Evolutionary conservation across 305 asterid species (phyloP).

Genomic region (Vinca major): DNA sequence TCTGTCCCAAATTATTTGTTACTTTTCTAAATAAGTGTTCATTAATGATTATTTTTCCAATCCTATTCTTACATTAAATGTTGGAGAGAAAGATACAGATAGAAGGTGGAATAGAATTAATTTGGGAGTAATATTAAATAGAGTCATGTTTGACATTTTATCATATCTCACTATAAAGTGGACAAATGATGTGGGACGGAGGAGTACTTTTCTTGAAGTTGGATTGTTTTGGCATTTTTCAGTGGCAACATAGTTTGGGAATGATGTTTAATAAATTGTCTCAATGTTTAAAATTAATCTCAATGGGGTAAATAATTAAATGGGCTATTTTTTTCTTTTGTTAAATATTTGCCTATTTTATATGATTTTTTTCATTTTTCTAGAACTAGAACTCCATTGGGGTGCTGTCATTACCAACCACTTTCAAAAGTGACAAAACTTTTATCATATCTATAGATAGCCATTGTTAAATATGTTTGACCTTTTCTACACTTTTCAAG

Average conservation of each 20-base stretch:
- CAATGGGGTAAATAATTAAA: constrained; percentile 20
- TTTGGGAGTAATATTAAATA: too few species aligned
- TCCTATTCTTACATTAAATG: too few species aligned
- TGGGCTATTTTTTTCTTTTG: constrained; percentile 10
- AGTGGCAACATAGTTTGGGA: constrained; percentile 13
- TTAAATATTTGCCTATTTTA: constrained; percentile 17
- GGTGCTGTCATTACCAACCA: constrained; percentile 23
- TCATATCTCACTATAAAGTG: too few species aligned
- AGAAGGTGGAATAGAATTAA: too few species aligned
- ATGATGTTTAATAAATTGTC: constrained; percentile 18
- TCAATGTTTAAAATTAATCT: constrained; percentile 16
- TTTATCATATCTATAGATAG: constrained; percentile 17
- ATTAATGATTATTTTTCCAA: too few species aligned
- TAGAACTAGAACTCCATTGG: constrained; percentile 18
- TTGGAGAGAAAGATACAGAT: too few species aligned
- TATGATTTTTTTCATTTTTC: constrained; percentile 17
- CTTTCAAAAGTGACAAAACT: constrained; percentile 17
- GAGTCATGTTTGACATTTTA: too few species aligned
- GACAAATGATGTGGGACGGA: too few species aligned
- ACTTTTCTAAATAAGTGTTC: too few species aligned
- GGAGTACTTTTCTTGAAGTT: not conserved
- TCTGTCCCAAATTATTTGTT: too few species aligned
- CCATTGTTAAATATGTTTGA: constrained; percentile 24
- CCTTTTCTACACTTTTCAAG: constrained; percentile 6
- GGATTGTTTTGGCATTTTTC: not conserved